phyloP scores from a whole-genome alignment of 108 stramenopile species.

The Nitzschia sp. region DNA sequence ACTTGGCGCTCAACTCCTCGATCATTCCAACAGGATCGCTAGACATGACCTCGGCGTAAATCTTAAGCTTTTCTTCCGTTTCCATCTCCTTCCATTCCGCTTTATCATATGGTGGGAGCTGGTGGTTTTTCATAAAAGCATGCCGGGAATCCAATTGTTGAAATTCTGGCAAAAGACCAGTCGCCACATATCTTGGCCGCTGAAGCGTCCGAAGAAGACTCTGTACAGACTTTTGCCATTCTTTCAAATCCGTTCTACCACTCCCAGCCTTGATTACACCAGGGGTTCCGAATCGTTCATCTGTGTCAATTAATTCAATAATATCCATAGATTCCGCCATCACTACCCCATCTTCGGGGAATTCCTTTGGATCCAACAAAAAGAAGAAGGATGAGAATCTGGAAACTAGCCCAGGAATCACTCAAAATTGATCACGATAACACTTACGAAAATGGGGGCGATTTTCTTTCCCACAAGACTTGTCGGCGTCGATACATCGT shows the following conservation, averaged over 20 bases:
- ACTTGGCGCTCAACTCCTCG: slow-evolving; percentile 83
- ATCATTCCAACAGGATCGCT: slow-evolving; percentile 71
- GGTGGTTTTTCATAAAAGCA: slow-evolving; percentile 90
- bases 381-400: slow-evolving; percentile 12
- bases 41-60: slow-evolving; percentile 87
- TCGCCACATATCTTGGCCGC: slow-evolving; percentile 93
- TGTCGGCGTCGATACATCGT: slow-evolving; percentile 91
- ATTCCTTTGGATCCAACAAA: slow-evolving; percentile 27
- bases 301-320: slow-evolving; percentile 80
- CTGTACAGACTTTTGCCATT: slow-evolving; percentile 90
- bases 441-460: slow-evolving; percentile 92
- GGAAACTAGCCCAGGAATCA: neutral
- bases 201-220: slow-evolving; percentile 80
- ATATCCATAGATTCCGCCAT: slow-evolving; percentile 97
- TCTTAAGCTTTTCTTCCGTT: slow-evolving; percentile 69
- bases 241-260: slow-evolving; percentile 88
- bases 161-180: slow-evolving; percentile 90
- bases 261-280: slow-evolving; percentile 61
- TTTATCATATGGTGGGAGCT: slow-evolving; percentile 89
- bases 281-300: slow-evolving; percentile 88
- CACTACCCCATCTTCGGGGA: slow-evolving; percentile 75
- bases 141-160: slow-evolving; percentile 88
- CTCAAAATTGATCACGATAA: neutral
- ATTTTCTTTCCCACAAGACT: slow-evolving; percentile 94
- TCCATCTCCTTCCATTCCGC: slow-evolving; percentile 83